Evolutionary conservation across 2,329 filamentous ascomycete genomes (phyloP).

Genomic region (Pyrenochaeta sp.): DNA sequence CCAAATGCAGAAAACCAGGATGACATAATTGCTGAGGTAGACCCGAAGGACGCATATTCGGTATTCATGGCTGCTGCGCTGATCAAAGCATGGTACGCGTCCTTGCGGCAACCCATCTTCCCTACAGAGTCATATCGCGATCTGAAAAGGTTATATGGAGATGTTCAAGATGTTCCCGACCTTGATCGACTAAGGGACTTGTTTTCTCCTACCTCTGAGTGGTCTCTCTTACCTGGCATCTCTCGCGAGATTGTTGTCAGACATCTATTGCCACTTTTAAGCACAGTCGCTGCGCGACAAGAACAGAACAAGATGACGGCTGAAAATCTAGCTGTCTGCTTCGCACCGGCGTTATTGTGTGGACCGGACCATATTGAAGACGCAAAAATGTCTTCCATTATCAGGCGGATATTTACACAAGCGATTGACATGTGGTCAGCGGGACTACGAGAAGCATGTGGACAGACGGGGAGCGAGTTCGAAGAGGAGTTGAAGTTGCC

Average conservation of each 20-base stretch:
- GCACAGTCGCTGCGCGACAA: constrained; percentile 55
- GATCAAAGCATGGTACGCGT: constrained; percentile 65
- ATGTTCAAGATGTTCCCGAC: constrained; percentile 48
- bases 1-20: constrained; percentile 45
- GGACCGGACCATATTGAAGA: constrained; percentile 64
- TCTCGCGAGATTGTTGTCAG: constrained; percentile 59
- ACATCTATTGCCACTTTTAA: constrained; percentile 63
- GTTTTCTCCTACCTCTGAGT: constrained; percentile 56
- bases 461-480: constrained; percentile 50
- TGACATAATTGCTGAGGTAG: constrained; percentile 57
- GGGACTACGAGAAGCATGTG: constrained; percentile 54
- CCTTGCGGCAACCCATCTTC: constrained; percentile 61
- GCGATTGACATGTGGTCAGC: constrained; percentile 58
- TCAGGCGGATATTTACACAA: constrained; percentile 59
- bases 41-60: constrained; percentile 60
- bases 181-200: constrained; percentile 57
- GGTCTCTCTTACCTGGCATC: constrained; percentile 55
- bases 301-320: constrained; percentile 64
- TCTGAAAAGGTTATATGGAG: constrained; percentile 54
- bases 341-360: constrained; percentile 61
- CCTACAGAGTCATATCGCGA: constrained; percentile 59
- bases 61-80: constrained; percentile 62
- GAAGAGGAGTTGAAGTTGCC: constrained; percentile 52
- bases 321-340: constrained; percentile 63
- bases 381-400: constrained; percentile 61